Percentiles rank a stretch among this genome's conserved stretches.
Evolutionary conservation across 2,329 filamentous ascomycete genomes (phyloP).

Genomic region (Blastomyces emzantsi): DNA sequence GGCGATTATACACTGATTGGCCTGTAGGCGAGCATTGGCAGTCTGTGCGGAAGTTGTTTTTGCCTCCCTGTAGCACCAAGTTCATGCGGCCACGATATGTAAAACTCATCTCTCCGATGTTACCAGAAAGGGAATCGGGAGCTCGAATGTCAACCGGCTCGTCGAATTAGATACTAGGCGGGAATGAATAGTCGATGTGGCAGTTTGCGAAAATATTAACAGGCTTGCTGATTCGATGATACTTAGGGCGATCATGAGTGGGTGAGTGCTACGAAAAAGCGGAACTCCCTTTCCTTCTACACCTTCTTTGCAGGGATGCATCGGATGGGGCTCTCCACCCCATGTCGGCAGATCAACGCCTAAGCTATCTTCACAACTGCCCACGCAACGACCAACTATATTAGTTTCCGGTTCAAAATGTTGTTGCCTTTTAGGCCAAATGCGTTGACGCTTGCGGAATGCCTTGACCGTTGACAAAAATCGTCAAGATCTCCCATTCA

Average conservation of each 20-base stretch:
- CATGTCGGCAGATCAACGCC: not conserved
- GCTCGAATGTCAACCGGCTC: not conserved
- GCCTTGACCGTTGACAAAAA: conserved; percentile 2
- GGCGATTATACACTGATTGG: not conserved
- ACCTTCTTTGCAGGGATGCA: not conserved
- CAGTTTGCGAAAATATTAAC: not conserved
- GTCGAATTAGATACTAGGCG: not conserved
- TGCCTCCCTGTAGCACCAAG: not conserved
- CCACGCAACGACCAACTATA: not conserved
- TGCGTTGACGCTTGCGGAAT: not conserved
- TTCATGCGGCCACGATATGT: not conserved
- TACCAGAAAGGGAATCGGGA: not conserved
- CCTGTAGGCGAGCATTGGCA: not conserved
- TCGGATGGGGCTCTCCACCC: not conserved
- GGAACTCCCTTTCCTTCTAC: not conserved
- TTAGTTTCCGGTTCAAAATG: conserved; percentile 2
- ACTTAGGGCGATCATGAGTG: not conserved
- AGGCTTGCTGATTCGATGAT: not conserved
- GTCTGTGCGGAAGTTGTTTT: not conserved
- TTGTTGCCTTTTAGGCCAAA: not conserved
- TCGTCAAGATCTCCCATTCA: not conserved
- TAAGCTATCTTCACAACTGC: not conserved
- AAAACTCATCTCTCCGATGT: not conserved
- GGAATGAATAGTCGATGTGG: not conserved
- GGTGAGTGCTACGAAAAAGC: not conserved